Base-by-base conservation (phyloP, 2,329 filamentous ascomycete genomes). In the Beauveria caledonica region DNA sequence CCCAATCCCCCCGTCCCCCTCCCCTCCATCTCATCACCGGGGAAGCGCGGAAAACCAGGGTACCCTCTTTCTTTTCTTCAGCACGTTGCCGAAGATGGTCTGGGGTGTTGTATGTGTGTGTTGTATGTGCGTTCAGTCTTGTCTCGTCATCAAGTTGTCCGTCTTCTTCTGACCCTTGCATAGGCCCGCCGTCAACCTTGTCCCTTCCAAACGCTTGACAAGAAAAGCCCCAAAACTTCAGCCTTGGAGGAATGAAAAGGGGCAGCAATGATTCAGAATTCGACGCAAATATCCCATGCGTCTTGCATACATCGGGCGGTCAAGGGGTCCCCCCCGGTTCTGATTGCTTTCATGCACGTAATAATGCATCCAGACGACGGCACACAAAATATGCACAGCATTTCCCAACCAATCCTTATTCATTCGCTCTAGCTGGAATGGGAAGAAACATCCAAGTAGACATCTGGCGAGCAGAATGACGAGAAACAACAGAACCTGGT, bases 261-360 rank as follows among this genome's bases (percentile, higher is more conserved):
- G 25, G 25, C 25, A 21, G 19, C 42, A 45, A 4, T 49, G 46
- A 49, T n/a, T 49, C 46, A 49, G 15, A 48, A 13, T 33, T 33
- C 9, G 46, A 33, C 29, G 29, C 29, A 33, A 21, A 19, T 19
- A 19, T 19, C 15, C 46, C 15, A 8, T n/a, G 46, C 46, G 46
- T n/a, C 50, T 25, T 52, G 50, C 33, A 52, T 40, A 49, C 50
- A 52, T 52, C 50, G 29, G 50, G 50, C 33, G 50, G 50, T 52
- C 50, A 48, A 52, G 33, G 40, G 13, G 11, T 27, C 49, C 27
- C 49, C 29, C 29, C n/a, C 33, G 49, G 15, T 39, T n/a, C 33
- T 52, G 49, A 39, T 46, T 46, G 44, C 44, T 52, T 36, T 40
- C 49, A 52, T 52, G 49, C 49, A 52, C 33, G 49, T 52, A 52